Evolutionary conservation across 2,329 filamentous ascomycete genomes (phyloP).

Genomic region (Scortechinia acanthostroma): DNA sequence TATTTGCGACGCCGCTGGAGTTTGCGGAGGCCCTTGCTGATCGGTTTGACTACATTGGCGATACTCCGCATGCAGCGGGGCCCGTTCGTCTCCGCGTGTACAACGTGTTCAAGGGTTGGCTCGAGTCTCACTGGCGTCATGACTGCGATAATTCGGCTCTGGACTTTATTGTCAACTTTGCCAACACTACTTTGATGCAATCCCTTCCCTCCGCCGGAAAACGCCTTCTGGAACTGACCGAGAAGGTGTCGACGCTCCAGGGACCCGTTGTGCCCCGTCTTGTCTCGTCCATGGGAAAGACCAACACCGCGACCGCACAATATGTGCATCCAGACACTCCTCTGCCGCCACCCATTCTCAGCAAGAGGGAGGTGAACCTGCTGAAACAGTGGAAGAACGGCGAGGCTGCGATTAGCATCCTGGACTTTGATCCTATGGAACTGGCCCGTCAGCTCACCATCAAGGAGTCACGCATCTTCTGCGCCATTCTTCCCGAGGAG

Average conservation of each 20-base stretch:
- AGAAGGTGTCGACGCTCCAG: constrained; percentile 66
- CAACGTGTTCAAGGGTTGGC: constrained; percentile 94
- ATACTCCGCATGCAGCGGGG: constrained; percentile 65
- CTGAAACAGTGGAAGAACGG: constrained; percentile 71
- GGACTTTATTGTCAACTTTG: constrained; percentile 71
- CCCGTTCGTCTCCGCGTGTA: constrained; percentile 87
- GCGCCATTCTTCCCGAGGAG: constrained; percentile 84
- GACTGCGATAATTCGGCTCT: constrained; percentile 74
- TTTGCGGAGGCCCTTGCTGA: constrained; percentile 80
- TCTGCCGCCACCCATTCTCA: constrained; percentile 62
- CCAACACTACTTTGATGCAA: constrained; percentile 60
- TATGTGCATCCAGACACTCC: constrained; percentile 67
- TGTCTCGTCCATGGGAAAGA: constrained; percentile 82
- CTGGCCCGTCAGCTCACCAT: constrained; percentile 86
- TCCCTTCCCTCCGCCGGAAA: constrained; percentile 72
- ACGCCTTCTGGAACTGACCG: constrained; percentile 71
- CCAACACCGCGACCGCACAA: constrained; percentile 66
- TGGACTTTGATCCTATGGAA: constrained; percentile 88
- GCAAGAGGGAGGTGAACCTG: constrained; percentile 68
- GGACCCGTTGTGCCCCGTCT: constrained; percentile 74
- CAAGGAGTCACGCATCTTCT: constrained; percentile 86
- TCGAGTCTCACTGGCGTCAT: constrained; percentile 90
- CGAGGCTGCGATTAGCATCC: constrained; percentile 62
- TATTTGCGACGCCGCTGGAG: constrained; percentile 76
- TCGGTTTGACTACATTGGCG: constrained; percentile 83